Conservation (phyloP, 1,284 basidiomycete genomes). For the Puccinia horiana region DNA sequence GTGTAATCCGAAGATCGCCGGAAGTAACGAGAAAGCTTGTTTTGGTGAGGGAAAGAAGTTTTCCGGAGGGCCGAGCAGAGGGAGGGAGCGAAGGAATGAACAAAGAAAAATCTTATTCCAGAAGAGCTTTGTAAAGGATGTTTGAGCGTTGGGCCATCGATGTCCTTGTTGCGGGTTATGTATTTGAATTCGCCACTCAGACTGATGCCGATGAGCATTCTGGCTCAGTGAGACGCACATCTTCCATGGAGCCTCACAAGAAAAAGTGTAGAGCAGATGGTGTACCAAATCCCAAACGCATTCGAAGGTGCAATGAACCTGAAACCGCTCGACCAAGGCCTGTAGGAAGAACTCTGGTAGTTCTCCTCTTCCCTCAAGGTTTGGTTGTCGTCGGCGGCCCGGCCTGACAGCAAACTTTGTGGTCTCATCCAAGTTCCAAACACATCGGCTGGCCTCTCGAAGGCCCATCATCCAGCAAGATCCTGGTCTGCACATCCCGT, state of each 20-base stretch:
- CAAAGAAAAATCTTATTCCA: not conserved
- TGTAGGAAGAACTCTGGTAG: not conserved
- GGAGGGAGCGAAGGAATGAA: not conserved
- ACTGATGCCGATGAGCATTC: constrained; percentile 15
- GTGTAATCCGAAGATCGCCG: not conserved
- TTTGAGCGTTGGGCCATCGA: not conserved
- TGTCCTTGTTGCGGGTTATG: not conserved
- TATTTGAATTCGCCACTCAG: constrained; percentile 1
- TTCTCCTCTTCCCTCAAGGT: not conserved
- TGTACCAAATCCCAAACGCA: constrained; percentile 10
- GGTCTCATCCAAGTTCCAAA: constrained; percentile 20
- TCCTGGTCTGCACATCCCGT: too few relatives aligned
- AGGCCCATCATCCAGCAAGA: too few relatives aligned
- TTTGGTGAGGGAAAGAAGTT: not conserved
- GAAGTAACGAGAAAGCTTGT: not conserved
- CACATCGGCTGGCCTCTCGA: too few relatives aligned
- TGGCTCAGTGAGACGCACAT: constrained; percentile 13
- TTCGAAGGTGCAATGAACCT: not conserved
- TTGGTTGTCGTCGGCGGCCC: constrained; percentile 15
- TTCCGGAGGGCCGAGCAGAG: too few relatives aligned
- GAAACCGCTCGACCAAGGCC: not conserved
- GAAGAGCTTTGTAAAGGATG: not conserved
- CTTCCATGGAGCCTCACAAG: constrained; percentile 14
- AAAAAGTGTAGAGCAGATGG: not conserved
- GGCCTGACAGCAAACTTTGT: constrained; percentile 24